Evolutionary conservation across 495 filamentous ascomycete species (phyloP), one percentile per base, ranked within the genome.

Genomic region (Penicillium paradoxum): DNA sequence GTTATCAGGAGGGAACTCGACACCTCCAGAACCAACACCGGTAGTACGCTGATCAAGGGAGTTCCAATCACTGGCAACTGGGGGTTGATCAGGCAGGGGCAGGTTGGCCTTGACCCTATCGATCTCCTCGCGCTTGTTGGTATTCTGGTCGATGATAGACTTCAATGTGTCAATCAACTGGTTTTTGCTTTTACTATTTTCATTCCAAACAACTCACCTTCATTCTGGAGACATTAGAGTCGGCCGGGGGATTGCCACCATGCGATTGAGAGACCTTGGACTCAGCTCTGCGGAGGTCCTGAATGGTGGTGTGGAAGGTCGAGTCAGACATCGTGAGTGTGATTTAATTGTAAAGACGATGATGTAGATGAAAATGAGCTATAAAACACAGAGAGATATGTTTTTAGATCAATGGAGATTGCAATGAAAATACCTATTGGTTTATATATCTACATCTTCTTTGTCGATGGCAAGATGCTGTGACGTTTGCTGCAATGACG

Each of bases 1-100:
- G 15, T 79, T 68, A 27, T 66, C 73, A 3, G 71, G 66, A 40
- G 83, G 80, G 29, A 63, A 71, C 47, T 73, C 57, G 0, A 78
- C 32, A 33, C 79, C 69, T 19, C 86, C 86, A 27, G 80, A 81
- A 45, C 84, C 82, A 37, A 89, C 83, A 59, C 86, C 85, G 61
- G 87, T 81, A 19, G 72, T 86, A 51, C 81, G 73, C 38, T 75
- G 74, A 51, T 91, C 88, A 46, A 76, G 73, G 6, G 85, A 86
- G 63, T 89, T 83, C 81, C 82, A 91, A 70, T 88, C 89, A n/a
- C 86, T 86, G 17, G 81, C 68, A 13, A 72, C 69, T 0, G 89
- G 88, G 4, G 89, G 88, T 33, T 91, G 71, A 2, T 92, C 86
- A 11, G 89, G 89, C 40, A 92, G 78, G 27, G 87, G 88, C 18